Percentiles rank a stretch among this genome's conserved stretches.
These are phyloP conservation scores for Microthlaspi erraticum DNA, from an alignment of 345 rosid species.

Conservation along the genomic window DNA sequence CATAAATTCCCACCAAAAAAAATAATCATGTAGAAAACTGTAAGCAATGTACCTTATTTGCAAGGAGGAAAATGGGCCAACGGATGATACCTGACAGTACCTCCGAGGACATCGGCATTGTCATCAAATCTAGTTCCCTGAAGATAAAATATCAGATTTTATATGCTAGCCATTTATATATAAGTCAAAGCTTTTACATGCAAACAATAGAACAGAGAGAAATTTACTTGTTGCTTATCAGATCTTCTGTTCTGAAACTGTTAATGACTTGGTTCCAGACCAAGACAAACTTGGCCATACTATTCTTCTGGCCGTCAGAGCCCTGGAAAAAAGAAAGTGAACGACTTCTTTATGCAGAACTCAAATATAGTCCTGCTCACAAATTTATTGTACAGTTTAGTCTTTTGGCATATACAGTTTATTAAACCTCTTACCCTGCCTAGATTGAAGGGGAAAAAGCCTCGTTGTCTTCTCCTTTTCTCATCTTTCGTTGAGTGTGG, in stretches of 20 bases:
- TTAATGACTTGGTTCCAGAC: constrained; percentile 92
- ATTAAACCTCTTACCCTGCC: constrained; percentile 57
- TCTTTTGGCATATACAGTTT: constrained; percentile 9
- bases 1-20: constrained; percentile 17
- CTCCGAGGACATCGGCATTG: constrained; percentile 72
- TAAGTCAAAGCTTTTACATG: not conserved
- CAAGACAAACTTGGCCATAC: constrained; percentile 76
- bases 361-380: constrained; percentile 11
- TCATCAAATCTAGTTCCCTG: constrained; percentile 95
- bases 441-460: constrained; percentile 52
- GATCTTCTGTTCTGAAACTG: constrained; percentile 80
- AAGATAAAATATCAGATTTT: constrained; percentile 22
- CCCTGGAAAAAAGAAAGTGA: constrained; percentile 46
- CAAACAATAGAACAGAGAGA: constrained; percentile 22
- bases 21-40: not conserved
- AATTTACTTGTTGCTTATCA: constrained; percentile 82
- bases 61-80: constrained; percentile 96
- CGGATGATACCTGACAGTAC: constrained; percentile 64
- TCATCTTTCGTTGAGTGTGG: constrained; percentile 62
- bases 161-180: constrained; percentile 6
- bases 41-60: constrained; percentile 68
- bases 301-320: constrained; percentile 52
- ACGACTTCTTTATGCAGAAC: not conserved
- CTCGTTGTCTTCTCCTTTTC: constrained; percentile 48
- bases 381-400: not conserved